Percentiles rank a stretch among this genome's conserved stretches.
These are phyloP conservation scores for Sporothrix brunneoviolacea DNA, from an alignment of 2,329 filamentous ascomycete genomes.

Conservation along the genomic window DNA sequence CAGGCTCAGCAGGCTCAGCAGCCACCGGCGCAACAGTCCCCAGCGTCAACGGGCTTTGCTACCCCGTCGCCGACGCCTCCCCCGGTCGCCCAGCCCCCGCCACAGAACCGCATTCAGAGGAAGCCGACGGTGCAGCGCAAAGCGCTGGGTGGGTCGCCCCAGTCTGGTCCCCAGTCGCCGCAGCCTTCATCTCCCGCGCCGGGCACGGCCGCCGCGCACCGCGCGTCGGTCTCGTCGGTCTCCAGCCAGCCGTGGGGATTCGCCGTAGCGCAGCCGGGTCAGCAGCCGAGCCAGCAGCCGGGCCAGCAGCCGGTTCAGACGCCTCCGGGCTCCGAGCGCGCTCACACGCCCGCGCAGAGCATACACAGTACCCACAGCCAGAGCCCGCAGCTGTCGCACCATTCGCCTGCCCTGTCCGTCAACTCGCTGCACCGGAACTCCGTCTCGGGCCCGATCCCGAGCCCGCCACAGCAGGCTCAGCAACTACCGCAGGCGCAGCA, in stretches of 20 bases:
- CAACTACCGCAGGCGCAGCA: not conserved
- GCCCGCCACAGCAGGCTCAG: no score
- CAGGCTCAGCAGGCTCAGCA: conserved; percentile 1
- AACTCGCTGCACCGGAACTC: conserved; percentile 14
- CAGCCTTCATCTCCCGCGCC: not conserved
- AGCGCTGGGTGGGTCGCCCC: not conserved
- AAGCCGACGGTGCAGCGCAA: conserved; percentile 10
- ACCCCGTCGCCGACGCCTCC: not conserved
- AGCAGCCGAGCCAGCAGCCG: not conserved
- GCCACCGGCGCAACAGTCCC: not conserved
- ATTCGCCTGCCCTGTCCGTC: conserved; percentile 8
- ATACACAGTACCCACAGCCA: conserved; percentile 8
- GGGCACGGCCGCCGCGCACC: conserved; percentile 1
- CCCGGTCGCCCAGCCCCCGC: not conserved
- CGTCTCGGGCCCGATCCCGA: not conserved
- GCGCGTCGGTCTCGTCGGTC: conserved; percentile 10
- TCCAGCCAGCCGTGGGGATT: not conserved
- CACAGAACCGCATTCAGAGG: conserved; percentile 5
- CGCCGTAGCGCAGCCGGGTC: not conserved
- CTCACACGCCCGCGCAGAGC: conserved; percentile 9
- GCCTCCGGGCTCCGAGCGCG: no score
- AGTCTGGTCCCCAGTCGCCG: not conserved
- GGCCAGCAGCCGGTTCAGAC: not conserved
- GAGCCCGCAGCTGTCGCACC: conserved; percentile 11
- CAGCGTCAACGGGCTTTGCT: not conserved